phyloP scores from a whole-genome alignment of 768 basidiomycete genomes.

The Naganishia onofrii region DNA sequence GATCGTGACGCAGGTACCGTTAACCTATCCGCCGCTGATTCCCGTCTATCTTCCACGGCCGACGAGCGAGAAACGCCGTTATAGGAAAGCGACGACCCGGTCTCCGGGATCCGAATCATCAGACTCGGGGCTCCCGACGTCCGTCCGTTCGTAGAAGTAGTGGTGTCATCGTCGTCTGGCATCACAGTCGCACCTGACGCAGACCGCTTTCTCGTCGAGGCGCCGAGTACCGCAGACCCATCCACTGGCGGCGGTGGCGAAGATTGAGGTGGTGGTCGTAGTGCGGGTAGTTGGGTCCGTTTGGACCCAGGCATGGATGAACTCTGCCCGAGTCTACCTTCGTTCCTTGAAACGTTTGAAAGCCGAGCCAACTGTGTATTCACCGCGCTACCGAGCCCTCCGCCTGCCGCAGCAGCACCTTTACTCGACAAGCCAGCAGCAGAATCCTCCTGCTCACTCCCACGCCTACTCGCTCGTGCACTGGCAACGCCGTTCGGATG shows the following conservation, averaged over 20 bases:
- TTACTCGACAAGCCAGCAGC: not conserved
- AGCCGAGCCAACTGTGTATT: not conserved
- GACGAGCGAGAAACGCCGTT: not conserved
- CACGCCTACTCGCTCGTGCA: not conserved
- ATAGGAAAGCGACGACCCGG: not conserved
- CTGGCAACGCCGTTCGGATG: constrained; percentile 16
- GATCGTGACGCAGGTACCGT: not conserved
- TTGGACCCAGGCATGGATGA: constrained; percentile 16
- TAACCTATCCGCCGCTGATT: not conserved
- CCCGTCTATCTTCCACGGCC: not conserved
- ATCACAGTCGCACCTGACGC: not conserved
- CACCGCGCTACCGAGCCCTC: not conserved
- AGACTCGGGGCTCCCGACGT: not conserved
- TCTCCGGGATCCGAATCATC: not conserved
- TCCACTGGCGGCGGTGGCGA: not conserved
- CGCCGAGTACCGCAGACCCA: not conserved
- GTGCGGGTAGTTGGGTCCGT: not conserved
- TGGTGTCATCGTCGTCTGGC: not conserved
- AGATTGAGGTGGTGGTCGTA: not conserved
- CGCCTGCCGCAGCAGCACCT: not conserved
- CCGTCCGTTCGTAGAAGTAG: not conserved
- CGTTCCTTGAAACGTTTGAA: not conserved
- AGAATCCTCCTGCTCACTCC: not conserved
- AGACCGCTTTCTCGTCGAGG: not conserved
- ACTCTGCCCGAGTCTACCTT: not conserved